These are phyloP conservation scores for Tolypocladium sp. DNA, from an alignment of 2,329 filamentous ascomycete species.

Conservation along the genomic window DNA sequence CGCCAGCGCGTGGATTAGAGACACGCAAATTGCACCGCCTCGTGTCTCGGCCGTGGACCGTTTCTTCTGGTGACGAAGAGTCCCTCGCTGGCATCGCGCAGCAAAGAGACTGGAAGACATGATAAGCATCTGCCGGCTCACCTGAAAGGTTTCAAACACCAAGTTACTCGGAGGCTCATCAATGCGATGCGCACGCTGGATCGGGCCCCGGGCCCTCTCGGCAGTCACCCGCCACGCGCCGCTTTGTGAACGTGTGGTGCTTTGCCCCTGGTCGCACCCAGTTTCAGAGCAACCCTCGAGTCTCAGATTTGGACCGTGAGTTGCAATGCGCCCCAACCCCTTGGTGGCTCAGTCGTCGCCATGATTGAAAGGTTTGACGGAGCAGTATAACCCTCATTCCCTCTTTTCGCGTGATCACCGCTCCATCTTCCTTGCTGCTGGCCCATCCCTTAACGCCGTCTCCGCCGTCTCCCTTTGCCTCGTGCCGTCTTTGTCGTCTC, in stretches of 20 bases:
- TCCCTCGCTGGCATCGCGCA: neutral
- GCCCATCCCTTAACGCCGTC: neutral
- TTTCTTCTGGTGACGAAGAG: neutral
- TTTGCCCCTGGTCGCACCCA: neutral
- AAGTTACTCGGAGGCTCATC: neutral
- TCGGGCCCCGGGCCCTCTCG: neutral
- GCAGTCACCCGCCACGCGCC: neutral
- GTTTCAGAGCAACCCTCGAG: conserved; percentile 1
- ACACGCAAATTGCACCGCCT: neutral
- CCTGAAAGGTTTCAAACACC: neutral
- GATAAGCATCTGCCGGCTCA: neutral
- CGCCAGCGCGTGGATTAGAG: too few relatives aligned
- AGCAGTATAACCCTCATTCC: neutral
- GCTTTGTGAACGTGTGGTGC: neutral
- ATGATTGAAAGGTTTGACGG: neutral
- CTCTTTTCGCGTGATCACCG: neutral
- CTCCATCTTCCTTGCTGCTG: neutral
- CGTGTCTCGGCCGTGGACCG: neutral
- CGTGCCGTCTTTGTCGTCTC: neutral
- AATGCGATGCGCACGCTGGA: neutral
- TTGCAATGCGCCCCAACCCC: neutral
- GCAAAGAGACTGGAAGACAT: too few relatives aligned
- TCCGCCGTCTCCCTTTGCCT: neutral
- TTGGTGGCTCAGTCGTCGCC: neutral
- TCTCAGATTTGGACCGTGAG: neutral